Conservation (phyloP, 208 protist genomes). For the Trichomonas tenax region DNA sequence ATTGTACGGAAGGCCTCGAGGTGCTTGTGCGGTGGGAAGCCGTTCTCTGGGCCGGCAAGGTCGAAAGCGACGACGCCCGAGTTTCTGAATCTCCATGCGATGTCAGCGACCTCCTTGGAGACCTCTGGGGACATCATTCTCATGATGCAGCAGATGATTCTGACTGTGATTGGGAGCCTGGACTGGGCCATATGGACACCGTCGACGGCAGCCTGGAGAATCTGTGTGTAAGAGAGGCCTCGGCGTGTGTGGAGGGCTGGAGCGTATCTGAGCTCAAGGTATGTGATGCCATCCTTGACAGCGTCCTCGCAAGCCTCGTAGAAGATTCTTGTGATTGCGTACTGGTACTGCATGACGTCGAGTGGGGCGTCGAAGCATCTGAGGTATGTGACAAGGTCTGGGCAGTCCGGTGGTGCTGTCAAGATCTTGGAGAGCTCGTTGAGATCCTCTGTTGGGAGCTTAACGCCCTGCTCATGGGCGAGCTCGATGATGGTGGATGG, state of each 20-base stretch:
- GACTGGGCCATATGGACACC: background rate
- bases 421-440: background rate
- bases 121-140: background rate
- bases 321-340: conserved; percentile 1
- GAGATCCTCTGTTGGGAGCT: background rate
- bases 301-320: conserved; percentile 22
- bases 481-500: background rate
- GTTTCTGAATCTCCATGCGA: background rate
- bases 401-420: background rate
- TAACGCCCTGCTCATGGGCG: background rate
- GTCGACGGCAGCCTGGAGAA: background rate
- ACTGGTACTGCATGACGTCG: background rate
- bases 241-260: background rate
- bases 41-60: background rate
- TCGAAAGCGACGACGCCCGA: background rate
- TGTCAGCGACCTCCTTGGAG: background rate
- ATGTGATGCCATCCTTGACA: background rate
- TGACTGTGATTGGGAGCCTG: background rate
- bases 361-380: background rate
- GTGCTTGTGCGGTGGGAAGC: conserved; percentile 11
- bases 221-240: background rate
- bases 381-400: conserved; percentile 1
- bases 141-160: conserved; percentile 5
- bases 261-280: background rate
- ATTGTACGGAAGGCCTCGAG: background rate